Evolutionary conservation across 2,329 filamentous ascomycete species (phyloP).

Genomic region (Phialophora verrucosa): DNA sequence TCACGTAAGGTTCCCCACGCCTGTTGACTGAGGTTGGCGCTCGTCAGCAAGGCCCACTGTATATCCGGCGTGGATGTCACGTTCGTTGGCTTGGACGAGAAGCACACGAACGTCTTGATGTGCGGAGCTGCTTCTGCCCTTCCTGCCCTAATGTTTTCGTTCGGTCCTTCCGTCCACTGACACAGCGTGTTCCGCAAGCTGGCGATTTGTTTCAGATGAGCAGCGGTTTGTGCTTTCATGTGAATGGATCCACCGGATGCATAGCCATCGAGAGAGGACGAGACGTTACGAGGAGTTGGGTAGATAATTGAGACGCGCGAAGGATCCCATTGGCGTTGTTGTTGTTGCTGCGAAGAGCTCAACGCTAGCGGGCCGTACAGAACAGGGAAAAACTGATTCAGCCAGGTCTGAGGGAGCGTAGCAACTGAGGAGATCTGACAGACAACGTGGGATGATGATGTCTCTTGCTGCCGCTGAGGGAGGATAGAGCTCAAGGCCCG

Average conservation of each 20-base stretch:
- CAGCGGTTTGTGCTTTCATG: constrained; percentile 72
- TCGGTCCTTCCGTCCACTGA: constrained; percentile 63
- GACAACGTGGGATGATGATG: constrained; percentile 48
- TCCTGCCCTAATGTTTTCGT: constrained; percentile 57
- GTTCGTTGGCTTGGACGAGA: constrained; percentile 46
- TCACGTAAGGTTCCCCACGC: constrained; percentile 74
- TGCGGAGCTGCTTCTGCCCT: constrained; percentile 77
- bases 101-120: constrained; percentile 86
- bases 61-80: constrained; percentile 51
- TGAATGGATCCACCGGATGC: constrained; percentile 79
- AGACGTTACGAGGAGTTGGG: constrained; percentile 78
- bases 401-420: constrained; percentile 75
- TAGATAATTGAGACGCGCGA: constrained; percentile 67
- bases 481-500: constrained; percentile 64
- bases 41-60: constrained; percentile 86
- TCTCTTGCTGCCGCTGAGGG: constrained; percentile 43
- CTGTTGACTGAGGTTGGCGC: constrained; percentile 89
- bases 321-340: constrained; percentile 12
- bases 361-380: constrained; percentile 13
- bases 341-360: background rate
- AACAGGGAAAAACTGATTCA: constrained; percentile 57
- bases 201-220: constrained; percentile 74
- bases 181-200: constrained; percentile 74
- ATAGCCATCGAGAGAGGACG: constrained; percentile 78
- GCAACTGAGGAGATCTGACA: constrained; percentile 73